Conservation (phyloP, 306 rosid genomes). For the Lathyrus oleraceus region DNA sequence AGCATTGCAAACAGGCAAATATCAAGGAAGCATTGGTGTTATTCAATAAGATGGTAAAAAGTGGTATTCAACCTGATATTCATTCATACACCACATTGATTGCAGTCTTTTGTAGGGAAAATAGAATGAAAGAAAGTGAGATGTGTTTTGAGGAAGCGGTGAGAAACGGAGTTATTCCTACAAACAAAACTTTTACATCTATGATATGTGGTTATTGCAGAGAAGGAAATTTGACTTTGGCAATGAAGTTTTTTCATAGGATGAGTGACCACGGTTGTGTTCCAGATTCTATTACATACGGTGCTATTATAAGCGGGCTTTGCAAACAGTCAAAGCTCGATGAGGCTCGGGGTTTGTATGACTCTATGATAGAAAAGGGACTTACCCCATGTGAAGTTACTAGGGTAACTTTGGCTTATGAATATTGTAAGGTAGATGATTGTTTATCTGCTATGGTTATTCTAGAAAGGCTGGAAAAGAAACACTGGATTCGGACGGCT, state of each 20-base stretch:
- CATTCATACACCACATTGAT: slow-evolving; percentile 76
- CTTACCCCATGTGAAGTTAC: slow-evolving; percentile 86
- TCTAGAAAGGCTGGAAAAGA: slow-evolving; percentile 67
- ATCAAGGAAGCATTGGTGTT: slow-evolving; percentile 59
- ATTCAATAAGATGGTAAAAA: slow-evolving; percentile 77
- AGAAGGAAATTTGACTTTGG: slow-evolving; percentile 57
- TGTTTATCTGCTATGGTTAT: slow-evolving; percentile 65
- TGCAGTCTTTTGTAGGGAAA: slow-evolving; percentile 69
- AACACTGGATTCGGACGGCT: slow-evolving; percentile 70
- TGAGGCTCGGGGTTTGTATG: slow-evolving; percentile 64
- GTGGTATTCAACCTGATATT: slow-evolving; percentile 73
- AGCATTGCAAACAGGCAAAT: slow-evolving; percentile 68
- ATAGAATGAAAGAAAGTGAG: slow-evolving; percentile 63
- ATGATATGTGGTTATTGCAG: slow-evolving; percentile 88
- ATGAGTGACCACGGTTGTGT: slow-evolving; percentile 73
- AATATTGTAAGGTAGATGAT: slow-evolving; percentile 72
- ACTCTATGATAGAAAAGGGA: slow-evolving; percentile 73
- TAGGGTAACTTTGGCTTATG: slow-evolving; percentile 72
- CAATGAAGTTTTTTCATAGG: slow-evolving; percentile 59
- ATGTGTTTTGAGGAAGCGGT: slow-evolving; percentile 61
- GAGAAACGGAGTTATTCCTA: slow-evolving; percentile 61
- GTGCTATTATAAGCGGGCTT: slow-evolving; percentile 86
- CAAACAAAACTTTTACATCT: slow-evolving; percentile 79
- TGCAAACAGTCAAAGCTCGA: slow-evolving; percentile 73
- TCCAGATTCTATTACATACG: slow-evolving; percentile 66